These are phyloP conservation scores for Annulohypoxylon stygium DNA, from an alignment of 495 filamentous ascomycete genomes.

Conservation along the genomic window DNA sequence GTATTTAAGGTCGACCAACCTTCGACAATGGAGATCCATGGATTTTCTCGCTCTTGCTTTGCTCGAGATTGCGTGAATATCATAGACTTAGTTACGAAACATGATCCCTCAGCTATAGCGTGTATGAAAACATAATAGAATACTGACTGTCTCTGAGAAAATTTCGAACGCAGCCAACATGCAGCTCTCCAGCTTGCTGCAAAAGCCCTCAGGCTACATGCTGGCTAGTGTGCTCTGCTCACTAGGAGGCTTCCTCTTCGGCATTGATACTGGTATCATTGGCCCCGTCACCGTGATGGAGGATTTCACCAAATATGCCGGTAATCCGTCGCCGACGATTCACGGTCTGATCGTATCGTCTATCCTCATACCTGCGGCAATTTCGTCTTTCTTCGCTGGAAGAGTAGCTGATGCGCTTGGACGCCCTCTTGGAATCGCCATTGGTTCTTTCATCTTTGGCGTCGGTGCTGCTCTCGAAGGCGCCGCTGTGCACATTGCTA, in stretches of 20 bases:
- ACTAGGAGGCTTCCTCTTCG: conserved; percentile 44
- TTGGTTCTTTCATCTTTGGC: conserved; percentile 67
- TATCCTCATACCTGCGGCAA: conserved; percentile 72
- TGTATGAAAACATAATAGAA: not conserved
- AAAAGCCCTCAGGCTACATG: conserved; percentile 40
- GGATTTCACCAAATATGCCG: conserved; percentile 65
- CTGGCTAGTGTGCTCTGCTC: conserved; percentile 43
- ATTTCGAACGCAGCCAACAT: conserved; percentile 3
- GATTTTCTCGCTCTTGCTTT: not conserved
- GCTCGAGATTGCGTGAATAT: not conserved
- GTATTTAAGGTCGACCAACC: conserved; percentile 12
- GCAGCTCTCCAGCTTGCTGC: conserved; percentile 7
- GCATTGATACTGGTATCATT: conserved; percentile 74
- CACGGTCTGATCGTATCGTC: conserved; percentile 76
- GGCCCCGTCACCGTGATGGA: conserved; percentile 75
- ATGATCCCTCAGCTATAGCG: not conserved
- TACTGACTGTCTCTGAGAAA: not conserved
- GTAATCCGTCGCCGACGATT: conserved; percentile 67
- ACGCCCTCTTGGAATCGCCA: conserved; percentile 64
- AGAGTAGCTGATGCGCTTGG: conserved; percentile 71
- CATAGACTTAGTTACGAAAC: not conserved
- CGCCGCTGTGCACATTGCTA: conserved; percentile 62
- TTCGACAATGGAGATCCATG: not conserved
- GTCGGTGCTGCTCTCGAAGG: conserved; percentile 67
- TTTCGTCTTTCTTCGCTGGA: conserved; percentile 74